Conservation (phyloP, 2,329 filamentous ascomycete species). For the Colletotrichum eremochloae region DNA sequence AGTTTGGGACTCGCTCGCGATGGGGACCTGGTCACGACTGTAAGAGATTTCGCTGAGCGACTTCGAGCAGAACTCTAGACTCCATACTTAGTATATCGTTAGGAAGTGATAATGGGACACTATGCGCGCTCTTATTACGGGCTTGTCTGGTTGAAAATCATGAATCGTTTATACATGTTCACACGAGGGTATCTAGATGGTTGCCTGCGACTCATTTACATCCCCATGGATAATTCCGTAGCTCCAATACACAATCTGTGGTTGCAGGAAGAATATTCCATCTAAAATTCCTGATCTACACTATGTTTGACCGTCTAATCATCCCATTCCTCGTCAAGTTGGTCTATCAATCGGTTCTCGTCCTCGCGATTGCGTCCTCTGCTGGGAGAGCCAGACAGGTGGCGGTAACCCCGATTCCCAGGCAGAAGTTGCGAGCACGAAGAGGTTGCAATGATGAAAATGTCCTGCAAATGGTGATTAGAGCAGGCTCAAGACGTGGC, state of each 20-base stretch:
- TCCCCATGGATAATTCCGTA: constrained; percentile 13
- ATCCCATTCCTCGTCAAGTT: constrained; percentile 97
- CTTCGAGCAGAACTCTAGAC: constrained; percentile 6
- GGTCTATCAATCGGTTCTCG: constrained; percentile 94
- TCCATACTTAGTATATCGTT: too few species aligned
- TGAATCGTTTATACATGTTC: constrained; percentile 39
- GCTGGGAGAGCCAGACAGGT: constrained; percentile 68
- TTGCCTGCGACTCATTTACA: constrained; percentile 38
- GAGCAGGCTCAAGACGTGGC: constrained; percentile 43
- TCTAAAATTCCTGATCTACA: background rate
- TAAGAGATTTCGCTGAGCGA: constrained; percentile 43
- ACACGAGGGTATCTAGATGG: constrained; percentile 37
- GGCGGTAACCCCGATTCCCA: constrained; percentile 74
- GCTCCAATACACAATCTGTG: constrained; percentile 14
- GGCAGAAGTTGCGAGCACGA: constrained; percentile 78
- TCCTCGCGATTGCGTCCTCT: constrained; percentile 74
- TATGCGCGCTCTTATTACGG: background rate
- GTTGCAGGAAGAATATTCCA: background rate
- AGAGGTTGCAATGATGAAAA: constrained; percentile 76
- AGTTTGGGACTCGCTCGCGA: constrained; percentile 65
- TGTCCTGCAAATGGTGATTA: constrained; percentile 60
- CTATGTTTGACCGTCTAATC: constrained; percentile 63
- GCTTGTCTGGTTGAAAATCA: background rate
- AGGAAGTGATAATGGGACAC: background rate
- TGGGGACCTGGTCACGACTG: constrained; percentile 52